These are phyloP conservation scores for Durio zibethinus DNA, from an alignment of 345 rosid genomes.

Conservation along the genomic window DNA sequence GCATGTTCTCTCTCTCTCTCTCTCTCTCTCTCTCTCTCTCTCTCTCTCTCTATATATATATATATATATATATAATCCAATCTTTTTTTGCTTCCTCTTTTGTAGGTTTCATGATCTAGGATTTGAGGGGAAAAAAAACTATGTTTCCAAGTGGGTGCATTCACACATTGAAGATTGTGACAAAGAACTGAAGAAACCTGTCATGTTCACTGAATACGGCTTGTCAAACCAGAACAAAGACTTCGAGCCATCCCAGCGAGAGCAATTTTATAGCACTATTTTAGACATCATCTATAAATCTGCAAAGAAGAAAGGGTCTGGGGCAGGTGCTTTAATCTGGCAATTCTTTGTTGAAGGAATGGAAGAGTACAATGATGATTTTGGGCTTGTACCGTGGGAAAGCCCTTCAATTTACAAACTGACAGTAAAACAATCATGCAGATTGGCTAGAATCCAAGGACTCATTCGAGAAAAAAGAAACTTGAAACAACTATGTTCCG, in stretches of 20 bases:
- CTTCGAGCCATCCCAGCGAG: conserved; percentile 59
- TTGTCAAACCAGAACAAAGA: conserved; percentile 70
- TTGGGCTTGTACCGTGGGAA: conserved; percentile 80
- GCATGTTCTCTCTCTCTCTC: not conserved
- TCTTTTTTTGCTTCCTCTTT: conserved; percentile 5
- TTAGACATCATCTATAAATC: conserved; percentile 60
- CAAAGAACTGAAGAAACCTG: conserved; percentile 69
- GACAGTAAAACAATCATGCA: conserved; percentile 64
- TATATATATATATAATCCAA: conserved; percentile 1
- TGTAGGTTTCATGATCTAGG: conserved; percentile 60
- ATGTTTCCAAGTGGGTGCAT: conserved; percentile 70
- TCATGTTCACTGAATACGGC: conserved; percentile 84
- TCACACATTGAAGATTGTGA: conserved; percentile 93
- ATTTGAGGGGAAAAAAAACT: conserved; percentile 64
- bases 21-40: no score
- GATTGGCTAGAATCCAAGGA: conserved; percentile 49
- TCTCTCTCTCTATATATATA: no score
- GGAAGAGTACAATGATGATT: conserved; percentile 82
- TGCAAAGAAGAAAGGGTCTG: conserved; percentile 64
- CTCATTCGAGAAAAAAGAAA: conserved; percentile 26
- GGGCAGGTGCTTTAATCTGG: conserved; percentile 86
- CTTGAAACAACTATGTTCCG: conserved; percentile 46
- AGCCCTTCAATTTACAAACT: conserved; percentile 52
- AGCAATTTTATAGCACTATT: conserved; percentile 50
- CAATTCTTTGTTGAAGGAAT: conserved; percentile 76